A percentile compares a stretch with the other conserved stretches of the same genome.
These are phyloP conservation scores for Punica granatum DNA, from an alignment of 345 rosid species.

Conservation along the genomic window DNA sequence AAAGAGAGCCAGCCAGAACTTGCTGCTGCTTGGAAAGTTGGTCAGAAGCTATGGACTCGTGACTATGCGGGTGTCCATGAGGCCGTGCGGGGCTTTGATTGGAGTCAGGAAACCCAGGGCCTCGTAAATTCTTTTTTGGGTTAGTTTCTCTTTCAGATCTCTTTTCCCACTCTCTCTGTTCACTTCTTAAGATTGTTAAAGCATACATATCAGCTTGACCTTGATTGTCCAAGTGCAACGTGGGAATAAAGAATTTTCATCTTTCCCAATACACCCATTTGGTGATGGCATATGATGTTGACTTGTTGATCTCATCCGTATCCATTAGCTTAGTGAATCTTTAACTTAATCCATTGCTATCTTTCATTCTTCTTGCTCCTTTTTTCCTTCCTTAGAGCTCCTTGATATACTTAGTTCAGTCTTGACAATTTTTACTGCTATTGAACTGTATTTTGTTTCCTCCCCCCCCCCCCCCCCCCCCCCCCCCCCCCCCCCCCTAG, in stretches of 20 bases:
- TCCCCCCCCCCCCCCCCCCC: no score
- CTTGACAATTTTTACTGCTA: neutral
- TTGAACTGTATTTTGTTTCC: no score
- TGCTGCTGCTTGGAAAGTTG: conserved; percentile 70
- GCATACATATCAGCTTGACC: neutral
- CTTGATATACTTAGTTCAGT: neutral
- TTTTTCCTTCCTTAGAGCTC: neutral
- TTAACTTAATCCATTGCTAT: neutral
- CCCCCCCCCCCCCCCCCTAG: no score
- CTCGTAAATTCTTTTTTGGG: conserved; percentile 72
- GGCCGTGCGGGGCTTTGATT: conserved; percentile 60
- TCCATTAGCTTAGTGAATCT: neutral
- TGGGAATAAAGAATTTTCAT: neutral
- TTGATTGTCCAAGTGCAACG: neutral
- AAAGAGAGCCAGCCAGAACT: conserved; percentile 71
- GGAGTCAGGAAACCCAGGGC: conserved; percentile 60
- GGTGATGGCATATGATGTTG: neutral
- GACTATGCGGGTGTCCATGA: conserved; percentile 72
- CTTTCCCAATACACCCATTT: neutral
- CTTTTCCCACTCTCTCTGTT: neutral
- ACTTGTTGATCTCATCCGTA: neutral
- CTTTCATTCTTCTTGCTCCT: conserved; percentile 1
- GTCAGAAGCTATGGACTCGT: conserved; percentile 75
- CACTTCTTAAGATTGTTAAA: neutral
- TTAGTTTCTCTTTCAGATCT: conserved; percentile 7